Conservation (phyloP, 2,329 filamentous ascomycete genomes). For the Boeremia lycopersici region DNA sequence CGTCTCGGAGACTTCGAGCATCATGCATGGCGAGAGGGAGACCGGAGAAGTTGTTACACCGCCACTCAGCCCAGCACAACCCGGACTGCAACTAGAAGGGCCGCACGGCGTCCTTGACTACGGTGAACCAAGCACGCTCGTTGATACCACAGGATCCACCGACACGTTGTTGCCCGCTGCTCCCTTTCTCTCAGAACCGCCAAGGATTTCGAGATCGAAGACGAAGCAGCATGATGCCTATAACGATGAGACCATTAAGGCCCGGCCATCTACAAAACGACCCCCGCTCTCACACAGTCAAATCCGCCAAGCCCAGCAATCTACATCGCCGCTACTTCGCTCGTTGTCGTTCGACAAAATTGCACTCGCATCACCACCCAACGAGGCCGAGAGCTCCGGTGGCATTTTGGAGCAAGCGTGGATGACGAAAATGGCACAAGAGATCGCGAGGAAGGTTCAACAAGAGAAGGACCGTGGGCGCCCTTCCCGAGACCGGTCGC, state of each 20-base stretch:
- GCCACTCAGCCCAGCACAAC: slow-evolving; percentile 35
- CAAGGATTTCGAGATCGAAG: slow-evolving; percentile 31
- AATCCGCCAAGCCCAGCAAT: slow-evolving; percentile 40
- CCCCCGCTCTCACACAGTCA: slow-evolving; percentile 40
- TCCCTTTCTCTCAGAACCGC: slow-evolving; percentile 33
- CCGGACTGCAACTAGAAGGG: slow-evolving; percentile 31
- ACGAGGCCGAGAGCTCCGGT: slow-evolving; percentile 37
- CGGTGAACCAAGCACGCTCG: slow-evolving; percentile 32
- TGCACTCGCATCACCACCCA: slow-evolving; percentile 27
- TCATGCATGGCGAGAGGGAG: slow-evolving; percentile 43
- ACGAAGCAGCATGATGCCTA: slow-evolving; percentile 24
- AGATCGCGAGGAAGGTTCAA: slow-evolving; percentile 85
- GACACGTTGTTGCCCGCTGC: slow-evolving; percentile 36
- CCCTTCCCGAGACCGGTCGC: slow-evolving; percentile 11
- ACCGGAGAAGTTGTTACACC: slow-evolving; percentile 42
- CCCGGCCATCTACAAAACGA: slow-evolving; percentile 25
- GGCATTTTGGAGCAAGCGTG: slow-evolving; percentile 79
- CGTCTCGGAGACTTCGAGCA: slow-evolving; percentile 61
- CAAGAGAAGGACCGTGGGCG: slow-evolving; percentile 70
- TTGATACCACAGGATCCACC: slow-evolving; percentile 21
- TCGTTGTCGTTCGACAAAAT: slow-evolving; percentile 32
- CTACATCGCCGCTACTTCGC: slow-evolving; percentile 45
- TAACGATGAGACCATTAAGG: slow-evolving; percentile 11
- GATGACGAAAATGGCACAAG: slow-evolving; percentile 91
- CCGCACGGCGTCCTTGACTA: slow-evolving; percentile 33